phyloP scores from a whole-genome alignment of 2,329 filamentous ascomycete species.

The Cladorrhinum sp. region DNA sequence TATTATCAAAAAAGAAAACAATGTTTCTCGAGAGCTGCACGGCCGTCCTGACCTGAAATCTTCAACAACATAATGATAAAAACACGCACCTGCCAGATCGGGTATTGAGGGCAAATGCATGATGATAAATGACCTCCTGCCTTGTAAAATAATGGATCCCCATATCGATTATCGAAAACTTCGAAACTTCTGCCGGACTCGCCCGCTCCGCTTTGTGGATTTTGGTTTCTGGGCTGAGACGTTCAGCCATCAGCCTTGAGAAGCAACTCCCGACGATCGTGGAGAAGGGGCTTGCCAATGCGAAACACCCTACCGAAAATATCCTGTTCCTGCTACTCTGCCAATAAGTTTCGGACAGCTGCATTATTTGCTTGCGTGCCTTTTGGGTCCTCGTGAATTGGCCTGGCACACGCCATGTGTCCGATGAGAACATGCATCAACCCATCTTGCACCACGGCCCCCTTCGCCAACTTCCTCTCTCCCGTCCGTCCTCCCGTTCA shows the following conservation, averaged over 20 bases:
- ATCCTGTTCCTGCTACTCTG: background rate
- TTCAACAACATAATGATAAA: background rate
- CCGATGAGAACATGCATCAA: background rate
- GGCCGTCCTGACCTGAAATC: background rate
- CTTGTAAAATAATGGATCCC: too few relatives aligned
- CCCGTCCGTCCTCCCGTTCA: too few relatives aligned
- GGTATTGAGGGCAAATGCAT: background rate
- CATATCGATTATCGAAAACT: background rate
- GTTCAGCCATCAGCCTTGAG: conserved; percentile 7
- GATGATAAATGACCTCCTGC: background rate
- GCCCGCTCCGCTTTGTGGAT: conserved; percentile 5
- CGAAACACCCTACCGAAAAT: background rate
- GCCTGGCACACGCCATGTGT: background rate
- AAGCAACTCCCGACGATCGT: conserved; percentile 1
- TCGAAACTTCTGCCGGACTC: conserved; percentile 3
- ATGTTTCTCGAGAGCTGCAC: background rate
- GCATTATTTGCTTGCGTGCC: background rate
- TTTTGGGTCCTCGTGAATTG: background rate
- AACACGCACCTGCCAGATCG: background rate
- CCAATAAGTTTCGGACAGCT: background rate
- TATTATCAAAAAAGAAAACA: background rate
- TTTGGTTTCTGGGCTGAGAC: conserved; percentile 4
- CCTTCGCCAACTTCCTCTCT: background rate
- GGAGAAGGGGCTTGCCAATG: background rate
- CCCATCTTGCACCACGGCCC: background rate